Conservation (phyloP, 139 green algal species). For the Monoraphidium neglectum region DNA sequence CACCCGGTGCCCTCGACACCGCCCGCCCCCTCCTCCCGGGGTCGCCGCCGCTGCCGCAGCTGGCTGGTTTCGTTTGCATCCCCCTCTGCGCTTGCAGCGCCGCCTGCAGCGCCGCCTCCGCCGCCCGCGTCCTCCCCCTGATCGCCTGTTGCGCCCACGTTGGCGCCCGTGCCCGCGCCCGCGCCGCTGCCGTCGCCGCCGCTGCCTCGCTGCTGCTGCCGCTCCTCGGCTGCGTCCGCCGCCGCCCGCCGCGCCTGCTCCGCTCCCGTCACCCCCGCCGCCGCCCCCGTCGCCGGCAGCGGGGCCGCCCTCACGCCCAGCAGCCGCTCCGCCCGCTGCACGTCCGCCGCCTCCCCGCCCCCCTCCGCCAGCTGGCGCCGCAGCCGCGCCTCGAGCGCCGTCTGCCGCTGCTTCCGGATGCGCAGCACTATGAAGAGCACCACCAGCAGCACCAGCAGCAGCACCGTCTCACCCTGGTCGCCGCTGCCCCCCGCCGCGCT, state of each 20-base stretch:
- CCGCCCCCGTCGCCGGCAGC: not conserved
- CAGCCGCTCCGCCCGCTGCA: constrained; percentile 14
- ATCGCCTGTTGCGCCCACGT: too few relatives aligned
- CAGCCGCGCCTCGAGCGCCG: constrained; percentile 10
- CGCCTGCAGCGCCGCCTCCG: too few relatives aligned
- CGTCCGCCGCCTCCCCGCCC: not conserved
- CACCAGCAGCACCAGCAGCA: constrained; percentile 23
- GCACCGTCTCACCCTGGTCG: constrained; percentile 23
- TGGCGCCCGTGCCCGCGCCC: too few relatives aligned
- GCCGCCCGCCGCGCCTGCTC: not conserved
- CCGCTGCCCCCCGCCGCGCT: not conserved
- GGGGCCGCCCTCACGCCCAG: not conserved
- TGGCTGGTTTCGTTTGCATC: too few relatives aligned
- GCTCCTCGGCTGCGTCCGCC: not conserved
- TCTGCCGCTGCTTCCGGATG: constrained; percentile 25
- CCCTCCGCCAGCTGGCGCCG: not conserved
- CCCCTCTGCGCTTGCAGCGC: too few relatives aligned
- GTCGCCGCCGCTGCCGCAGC: too few relatives aligned
- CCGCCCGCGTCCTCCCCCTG: too few relatives aligned
- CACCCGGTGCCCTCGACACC: too few relatives aligned
- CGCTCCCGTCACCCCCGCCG: not conserved
- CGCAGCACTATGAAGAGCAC: constrained; percentile 30
- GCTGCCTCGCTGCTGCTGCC: too few relatives aligned
- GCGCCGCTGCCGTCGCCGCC: too few relatives aligned
- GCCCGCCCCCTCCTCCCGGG: too few relatives aligned